These are phyloP conservation scores for Tremellales sp. DNA, from an alignment of 1,284 basidiomycete genomes.

Conservation along the genomic window DNA sequence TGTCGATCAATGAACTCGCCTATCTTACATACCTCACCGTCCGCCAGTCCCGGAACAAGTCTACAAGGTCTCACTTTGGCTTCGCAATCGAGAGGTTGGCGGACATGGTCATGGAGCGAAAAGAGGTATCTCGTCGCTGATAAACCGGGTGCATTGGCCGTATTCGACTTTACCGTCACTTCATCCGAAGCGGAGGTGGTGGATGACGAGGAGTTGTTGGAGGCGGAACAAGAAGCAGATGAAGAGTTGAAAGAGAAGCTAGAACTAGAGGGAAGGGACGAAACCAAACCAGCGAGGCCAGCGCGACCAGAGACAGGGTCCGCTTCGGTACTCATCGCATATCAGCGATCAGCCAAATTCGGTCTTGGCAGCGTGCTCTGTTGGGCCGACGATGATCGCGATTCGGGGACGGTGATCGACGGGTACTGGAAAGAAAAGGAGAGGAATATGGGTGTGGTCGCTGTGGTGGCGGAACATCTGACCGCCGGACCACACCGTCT, in stretches of 20 bases:
- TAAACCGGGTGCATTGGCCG: slow-evolving; percentile 27
- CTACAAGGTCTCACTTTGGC: slow-evolving; percentile 14
- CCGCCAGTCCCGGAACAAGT: neutral
- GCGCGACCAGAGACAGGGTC: neutral
- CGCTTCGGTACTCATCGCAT: slow-evolving; percentile 33
- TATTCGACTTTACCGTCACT: slow-evolving; percentile 29
- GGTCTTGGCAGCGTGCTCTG: slow-evolving; percentile 33
- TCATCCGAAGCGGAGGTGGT: slow-evolving; percentile 6
- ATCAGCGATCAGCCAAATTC: slow-evolving; percentile 28
- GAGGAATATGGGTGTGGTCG: slow-evolving; percentile 40
- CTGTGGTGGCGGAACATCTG: slow-evolving; percentile 26
- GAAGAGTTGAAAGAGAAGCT: neutral
- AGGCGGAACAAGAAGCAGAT: neutral
- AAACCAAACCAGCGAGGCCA: slow-evolving; percentile 4
- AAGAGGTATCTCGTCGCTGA: slow-evolving; percentile 38
- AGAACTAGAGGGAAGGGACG: neutral
- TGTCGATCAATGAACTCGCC: slow-evolving; percentile 39
- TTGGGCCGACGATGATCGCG: slow-evolving; percentile 31
- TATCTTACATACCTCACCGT: slow-evolving; percentile 9
- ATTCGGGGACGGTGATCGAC: slow-evolving; percentile 19
- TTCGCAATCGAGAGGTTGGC: slow-evolving; percentile 25
- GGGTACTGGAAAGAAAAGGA: slow-evolving; percentile 37
- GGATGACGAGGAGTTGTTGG: slow-evolving; percentile 5
- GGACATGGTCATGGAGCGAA: slow-evolving; percentile 37
- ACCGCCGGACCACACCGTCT: slow-evolving; percentile 30